Evolutionary conservation across 108 stramenopile species (phyloP), one percentile per base, ranked within the genome.

Genomic region (Skeletonema menzelii): DNA sequence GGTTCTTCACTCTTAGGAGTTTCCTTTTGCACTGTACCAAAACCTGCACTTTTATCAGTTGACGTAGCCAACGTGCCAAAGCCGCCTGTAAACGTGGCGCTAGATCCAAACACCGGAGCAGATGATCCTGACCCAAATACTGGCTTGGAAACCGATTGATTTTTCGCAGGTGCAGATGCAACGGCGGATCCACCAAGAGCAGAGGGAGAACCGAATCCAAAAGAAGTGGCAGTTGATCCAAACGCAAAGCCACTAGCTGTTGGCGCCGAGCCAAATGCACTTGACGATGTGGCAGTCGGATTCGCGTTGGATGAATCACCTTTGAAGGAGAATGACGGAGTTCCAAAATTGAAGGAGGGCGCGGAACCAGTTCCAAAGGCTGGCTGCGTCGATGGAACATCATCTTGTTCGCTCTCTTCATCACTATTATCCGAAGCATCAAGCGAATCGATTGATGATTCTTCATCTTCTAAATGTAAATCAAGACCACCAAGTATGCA

Each of bases 61-160:
- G 19, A 56, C 32, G 19, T 40, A 32, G 56, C 70, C 22, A 77
- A 65, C 17, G 67, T 12, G 47, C 64, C 78, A 28, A 80, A 79
- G 19, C 78, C 77, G 34, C 53, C 47, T 38, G 62, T 63, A 17
- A 68, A 67, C 17, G 37, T 35, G 15, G 73, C 32, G 30, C 14
- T 32, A 56, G 76, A 69, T 37, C 67, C 77, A 75, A 74, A 68
- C 22, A 68, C 70, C 46, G 78, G 75, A 17, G 79, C 75, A 6
- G 79, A 27, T 31, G 55, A 27, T 26, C 74, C 80, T 28, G 82
- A 80, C 32, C 66, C 70, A 69, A 80, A 75, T 26, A 70, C 74
- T 13, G 53, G 19, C 30, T 65, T 40, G 10, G 70, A 24, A 34
- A 63, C 17, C 28, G 31, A 3, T 31, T 44, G 31, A 8, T 37